Evolutionary conservation across 1,284 basidiomycete genomes (phyloP).

Genomic region (Trametes polyzona): DNA sequence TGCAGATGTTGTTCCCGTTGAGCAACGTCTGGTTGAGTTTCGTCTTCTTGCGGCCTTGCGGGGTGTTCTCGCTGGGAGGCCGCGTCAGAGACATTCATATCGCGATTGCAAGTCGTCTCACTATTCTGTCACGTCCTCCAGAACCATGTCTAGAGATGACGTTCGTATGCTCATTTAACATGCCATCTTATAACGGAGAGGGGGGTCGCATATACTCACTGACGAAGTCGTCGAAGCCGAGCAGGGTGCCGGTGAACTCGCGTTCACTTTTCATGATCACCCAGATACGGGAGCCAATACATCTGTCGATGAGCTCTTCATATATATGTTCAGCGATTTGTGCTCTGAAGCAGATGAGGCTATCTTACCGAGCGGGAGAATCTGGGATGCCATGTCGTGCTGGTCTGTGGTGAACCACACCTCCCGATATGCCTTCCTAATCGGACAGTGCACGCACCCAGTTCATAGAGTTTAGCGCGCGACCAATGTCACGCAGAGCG

Average conservation of each 20-base stretch:
- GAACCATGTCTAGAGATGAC: constrained; percentile 99
- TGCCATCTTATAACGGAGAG: too few relatives aligned
- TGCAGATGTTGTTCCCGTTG: constrained; percentile 98
- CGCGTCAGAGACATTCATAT: not conserved
- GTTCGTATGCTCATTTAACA: too few relatives aligned
- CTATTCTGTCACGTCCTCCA: constrained; percentile 98
- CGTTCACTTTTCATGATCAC: constrained; percentile 97
- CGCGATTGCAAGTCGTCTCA: constrained; percentile 38
- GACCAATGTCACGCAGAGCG: too few relatives aligned
- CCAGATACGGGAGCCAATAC: constrained; percentile 94
- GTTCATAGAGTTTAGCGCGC: not conserved
- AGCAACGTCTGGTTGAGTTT: constrained; percentile 89
- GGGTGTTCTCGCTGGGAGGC: constrained; percentile 74
- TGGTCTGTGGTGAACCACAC: constrained; percentile 18
- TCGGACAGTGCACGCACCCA: constrained; percentile 1
- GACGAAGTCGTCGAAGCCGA: constrained; percentile 99
- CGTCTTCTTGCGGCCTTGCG: constrained; percentile 83
- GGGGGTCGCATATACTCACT: constrained; percentile 82
- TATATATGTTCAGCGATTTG: not conserved
- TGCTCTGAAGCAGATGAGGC: not conserved
- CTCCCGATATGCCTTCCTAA: constrained; percentile 9
- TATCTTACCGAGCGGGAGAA: constrained; percentile 56
- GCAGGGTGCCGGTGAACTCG: constrained; percentile 94
- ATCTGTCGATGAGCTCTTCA: constrained; percentile 90
- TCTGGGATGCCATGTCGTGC: constrained; percentile 62